Base-by-base conservation (phyloP, 768 basidiomycete genomes). In the Lactarius psammicola region DNA sequence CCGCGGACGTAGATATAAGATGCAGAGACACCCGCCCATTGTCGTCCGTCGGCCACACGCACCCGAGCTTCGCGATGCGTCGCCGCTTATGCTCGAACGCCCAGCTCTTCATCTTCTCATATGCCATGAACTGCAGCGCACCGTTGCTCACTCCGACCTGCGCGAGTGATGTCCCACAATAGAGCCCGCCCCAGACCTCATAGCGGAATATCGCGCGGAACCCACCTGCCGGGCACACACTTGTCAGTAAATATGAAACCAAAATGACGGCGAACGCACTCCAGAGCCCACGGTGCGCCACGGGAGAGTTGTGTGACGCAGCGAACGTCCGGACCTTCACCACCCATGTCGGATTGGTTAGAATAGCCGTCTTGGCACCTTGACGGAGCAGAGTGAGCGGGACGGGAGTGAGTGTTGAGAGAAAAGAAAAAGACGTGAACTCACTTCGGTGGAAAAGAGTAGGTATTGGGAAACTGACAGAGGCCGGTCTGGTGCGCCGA, bases 341-440 rank as follows among this genome's bases (percentile, higher is more conserved):
- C 17, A 98, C 90, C 96, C 96, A 98, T 71, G 98, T 86, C 0
- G 96, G 97, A 76, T 99, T 98, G 8, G 96, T 99, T 74, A 97
- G 83, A 72, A 98, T 79, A 0, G 97, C 95, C 4, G 95, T 97
- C 20, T 87, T 87, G 15, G 95, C 92, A 79, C 96, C 96, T 98
- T 63, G 20, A 40, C 40, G 10, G 10, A 11, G 2, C 3, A 10
- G 11, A 20, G 66, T 65, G 38, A 60, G 30, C 36, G 54, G 63
- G n/a, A 63, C 49, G 53, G 59, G 9, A 7, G 36, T 13, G 53
- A 46, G 51, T 60, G 61, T 31, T 31, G 17, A 5, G 20, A 8
- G 30, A 2, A 28, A 5, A n/a, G 10, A 67, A 61, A 60, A 62
- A 56, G 68, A 57, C n/a, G 70, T 65, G 71, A 78, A 98, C 96